These are phyloP conservation scores for Thermoascus crustaceus DNA, from an alignment of 2,329 filamentous ascomycete genomes.

Conservation along the genomic window DNA sequence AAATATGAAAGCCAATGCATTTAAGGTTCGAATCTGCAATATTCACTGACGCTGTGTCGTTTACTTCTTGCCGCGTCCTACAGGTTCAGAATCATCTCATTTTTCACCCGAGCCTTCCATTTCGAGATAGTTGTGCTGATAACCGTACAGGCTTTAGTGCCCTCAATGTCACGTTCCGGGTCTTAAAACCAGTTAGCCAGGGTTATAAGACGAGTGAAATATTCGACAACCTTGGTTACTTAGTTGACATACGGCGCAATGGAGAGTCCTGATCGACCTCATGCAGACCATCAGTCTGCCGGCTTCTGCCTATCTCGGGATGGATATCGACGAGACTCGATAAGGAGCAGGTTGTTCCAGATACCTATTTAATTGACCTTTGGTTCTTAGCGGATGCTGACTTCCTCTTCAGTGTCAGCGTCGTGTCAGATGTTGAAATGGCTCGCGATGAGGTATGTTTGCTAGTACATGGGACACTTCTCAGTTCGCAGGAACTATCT, in stretches of 20 bases:
- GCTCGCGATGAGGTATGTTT: constrained; percentile 75
- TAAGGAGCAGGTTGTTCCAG: constrained; percentile 31
- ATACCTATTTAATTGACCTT: constrained; percentile 2
- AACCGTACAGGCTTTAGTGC: no score
- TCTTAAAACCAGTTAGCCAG: no score
- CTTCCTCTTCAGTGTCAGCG: constrained; percentile 48
- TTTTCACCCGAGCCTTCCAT: no score
- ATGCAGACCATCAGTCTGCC: constrained; percentile 14
- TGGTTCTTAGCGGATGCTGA: constrained; percentile 13
- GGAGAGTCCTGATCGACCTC: constrained; percentile 20
- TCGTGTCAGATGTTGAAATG: constrained; percentile 97
- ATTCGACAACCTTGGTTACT: neutral
- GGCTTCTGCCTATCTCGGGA: constrained; percentile 15
- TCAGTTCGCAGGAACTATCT: neutral
- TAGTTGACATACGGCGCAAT: constrained; percentile 14
- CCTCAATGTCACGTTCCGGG: no score
- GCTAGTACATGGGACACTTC: constrained; percentile 1
- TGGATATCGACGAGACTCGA: constrained; percentile 26
- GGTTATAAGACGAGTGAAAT: no score
- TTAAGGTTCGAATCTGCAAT: no score
- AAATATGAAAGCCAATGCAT: no score
- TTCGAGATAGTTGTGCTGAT: no score
- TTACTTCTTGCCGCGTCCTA: no score
- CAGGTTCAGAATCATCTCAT: no score
- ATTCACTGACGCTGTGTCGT: no score